phyloP scores from a whole-genome alignment of 805 yeast species.

The Zygoascus flipseniorum region DNA sequence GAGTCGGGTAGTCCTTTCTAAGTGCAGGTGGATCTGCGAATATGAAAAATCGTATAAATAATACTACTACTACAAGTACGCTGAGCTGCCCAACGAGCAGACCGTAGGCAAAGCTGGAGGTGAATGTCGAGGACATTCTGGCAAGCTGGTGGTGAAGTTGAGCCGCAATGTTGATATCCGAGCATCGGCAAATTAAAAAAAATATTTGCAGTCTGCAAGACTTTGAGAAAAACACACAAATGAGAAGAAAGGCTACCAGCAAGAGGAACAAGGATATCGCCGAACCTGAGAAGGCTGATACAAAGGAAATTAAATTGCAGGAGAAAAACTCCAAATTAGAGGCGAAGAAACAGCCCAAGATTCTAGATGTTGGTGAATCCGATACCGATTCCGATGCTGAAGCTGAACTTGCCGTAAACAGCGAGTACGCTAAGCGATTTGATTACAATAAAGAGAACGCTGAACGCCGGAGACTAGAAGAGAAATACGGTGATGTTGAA shows the following conservation, averaged over 20 bases:
- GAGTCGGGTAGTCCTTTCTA: conserved; percentile 20
- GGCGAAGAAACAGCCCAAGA: not conserved
- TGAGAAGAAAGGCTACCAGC: not conserved
- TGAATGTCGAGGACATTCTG: conserved; percentile 1
- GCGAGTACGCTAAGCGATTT: conserved; percentile 23
- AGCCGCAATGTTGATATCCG: conserved; percentile 39
- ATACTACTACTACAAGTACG: conserved; percentile 29
- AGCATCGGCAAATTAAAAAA: not conserved
- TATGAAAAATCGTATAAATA: conserved; percentile 33
- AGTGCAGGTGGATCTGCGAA: conserved; percentile 31
- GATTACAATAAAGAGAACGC: conserved; percentile 28
- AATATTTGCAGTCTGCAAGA: not conserved
- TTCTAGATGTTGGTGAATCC: not conserved
- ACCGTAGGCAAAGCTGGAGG: conserved; percentile 28
- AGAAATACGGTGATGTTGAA: conserved; percentile 23
- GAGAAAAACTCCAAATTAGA: not conserved
- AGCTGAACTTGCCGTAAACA: conserved; percentile 16
- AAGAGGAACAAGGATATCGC: not conserved
- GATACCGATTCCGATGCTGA: conserved; percentile 15
- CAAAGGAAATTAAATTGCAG: not conserved
- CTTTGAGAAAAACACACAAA: not conserved
- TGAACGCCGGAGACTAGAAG: conserved; percentile 20
- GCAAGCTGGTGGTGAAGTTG: conserved; percentile 57
- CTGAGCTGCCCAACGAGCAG: conserved; percentile 34
- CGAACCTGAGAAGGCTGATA: not conserved